Conservation (phyloP, 176 grass and related monocot species). For the Olyra latifolia region DNA sequence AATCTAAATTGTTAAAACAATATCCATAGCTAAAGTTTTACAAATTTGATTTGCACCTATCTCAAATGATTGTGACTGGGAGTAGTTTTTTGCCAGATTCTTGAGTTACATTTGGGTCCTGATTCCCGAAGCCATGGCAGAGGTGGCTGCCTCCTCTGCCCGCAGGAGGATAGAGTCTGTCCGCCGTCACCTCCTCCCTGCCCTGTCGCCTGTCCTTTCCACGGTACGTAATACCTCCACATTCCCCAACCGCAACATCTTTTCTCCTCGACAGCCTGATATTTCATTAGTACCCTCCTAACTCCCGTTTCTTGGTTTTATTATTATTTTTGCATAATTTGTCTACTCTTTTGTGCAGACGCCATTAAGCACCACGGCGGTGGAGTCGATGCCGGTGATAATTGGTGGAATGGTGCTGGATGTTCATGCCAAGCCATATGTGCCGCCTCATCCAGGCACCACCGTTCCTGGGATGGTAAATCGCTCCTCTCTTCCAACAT, state of each 20-base stretch:
- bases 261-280: neutral
- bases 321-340: neutral
- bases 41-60: too few relatives aligned
- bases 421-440: slow-evolving; percentile 64
- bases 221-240: slow-evolving; percentile 5
- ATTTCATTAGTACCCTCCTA: neutral
- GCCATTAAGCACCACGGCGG: neutral
- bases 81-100: too few relatives aligned
- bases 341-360: slow-evolving; percentile 6
- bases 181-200: slow-evolving; percentile 46
- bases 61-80: too few relatives aligned
- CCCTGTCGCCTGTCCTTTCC: neutral
- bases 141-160: slow-evolving; percentile 6
- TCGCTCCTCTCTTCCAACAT: neutral
- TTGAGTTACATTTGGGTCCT: too few relatives aligned
- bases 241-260: neutral
- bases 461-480: slow-evolving; percentile 64
- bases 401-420: slow-evolving; percentile 78
- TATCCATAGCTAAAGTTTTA: too few relatives aligned
- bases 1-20: too few relatives aligned
- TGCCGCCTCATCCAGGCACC: slow-evolving; percentile 45
- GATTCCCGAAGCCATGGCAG: slow-evolving; percentile 9
- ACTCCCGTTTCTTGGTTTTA: neutral
- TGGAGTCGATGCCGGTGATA: slow-evolving; percentile 47
- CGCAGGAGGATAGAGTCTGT: slow-evolving; percentile 49